Base-by-base conservation (phyloP, 139 green algal species). In the Pycnococcus provasolii region DNA sequence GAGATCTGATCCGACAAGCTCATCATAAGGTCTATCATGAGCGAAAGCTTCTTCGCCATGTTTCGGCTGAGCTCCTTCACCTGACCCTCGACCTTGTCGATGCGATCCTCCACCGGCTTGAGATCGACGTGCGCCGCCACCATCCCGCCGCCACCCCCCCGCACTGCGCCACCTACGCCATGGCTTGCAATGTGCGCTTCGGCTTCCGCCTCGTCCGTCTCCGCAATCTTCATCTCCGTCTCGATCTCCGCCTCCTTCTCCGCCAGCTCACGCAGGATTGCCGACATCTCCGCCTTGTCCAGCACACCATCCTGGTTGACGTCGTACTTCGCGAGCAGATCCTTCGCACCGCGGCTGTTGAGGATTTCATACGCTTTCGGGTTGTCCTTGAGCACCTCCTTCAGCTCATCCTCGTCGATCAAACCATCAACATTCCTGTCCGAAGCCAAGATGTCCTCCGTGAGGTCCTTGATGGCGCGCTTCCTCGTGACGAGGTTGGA, bases 1-100 rank as follows among this genome's bases (percentile, higher is more conserved):
- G 50, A 55, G 54, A 77, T 41, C 63, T 77, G 71, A 46, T 77
- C 71, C 45, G 42, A 63, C 2, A 77, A 62, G 55, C 39, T 54
- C 62, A 77, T 71, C 63, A 72, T 66, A 43, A 77, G 71, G 53
- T 77, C 71, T 42, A 77, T 71, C 63, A 77, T 72, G 53, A 71
- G 64, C 37, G 63, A 66, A 3, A 77, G 64, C 50, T 77, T 77
- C 71, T 77, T 77, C 7, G 71, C 64, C 44, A 77, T 48, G 15
- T 62, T 62, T 9, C 64, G 39, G 6, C 42, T 63, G 15, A 77
- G 40, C 37, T 77, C 71, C 57, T 72, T 72, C 15, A 77, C 39
- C 70, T 71, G 62, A 40, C 53, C 51, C 26, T 66, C 50, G 60
- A 71, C 53, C 50, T 72, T 45, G n/a, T 67, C 63, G 45, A 77